Evolutionary conservation across 495 filamentous ascomycete species (phyloP).

Genomic region (Pyronema omphalodes): DNA sequence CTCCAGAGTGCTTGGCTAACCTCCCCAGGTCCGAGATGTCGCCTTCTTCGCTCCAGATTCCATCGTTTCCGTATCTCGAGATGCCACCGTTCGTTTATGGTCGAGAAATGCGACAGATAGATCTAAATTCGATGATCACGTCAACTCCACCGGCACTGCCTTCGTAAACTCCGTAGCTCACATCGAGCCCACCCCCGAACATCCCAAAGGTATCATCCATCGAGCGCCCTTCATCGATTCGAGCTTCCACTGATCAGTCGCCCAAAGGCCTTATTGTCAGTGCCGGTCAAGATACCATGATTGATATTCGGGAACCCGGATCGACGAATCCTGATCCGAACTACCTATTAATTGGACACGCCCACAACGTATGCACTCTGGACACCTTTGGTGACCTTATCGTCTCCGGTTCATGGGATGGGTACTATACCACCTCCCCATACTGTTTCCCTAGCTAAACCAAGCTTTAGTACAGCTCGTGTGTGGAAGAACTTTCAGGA

Average conservation of each 20-base stretch:
- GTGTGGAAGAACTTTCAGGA: constrained; percentile 45
- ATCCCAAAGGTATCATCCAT: constrained; percentile 35
- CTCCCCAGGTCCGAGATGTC: constrained; percentile 64
- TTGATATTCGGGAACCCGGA: constrained; percentile 63
- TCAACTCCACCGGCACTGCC: constrained; percentile 53
- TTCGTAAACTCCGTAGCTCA: constrained; percentile 79
- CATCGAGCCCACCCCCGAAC: constrained; percentile 45
- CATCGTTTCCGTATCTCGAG: constrained; percentile 71
- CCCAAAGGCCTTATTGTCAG: constrained; percentile 55
- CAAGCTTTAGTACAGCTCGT: constrained; percentile 19
- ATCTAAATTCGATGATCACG: constrained; percentile 55
- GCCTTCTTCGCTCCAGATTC: constrained; percentile 54
- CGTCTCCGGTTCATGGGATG: constrained; percentile 92
- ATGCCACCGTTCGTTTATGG: constrained; percentile 82
- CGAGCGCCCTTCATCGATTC: not conserved
- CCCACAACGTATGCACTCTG: constrained; percentile 68
- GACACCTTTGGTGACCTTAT: constrained; percentile 57
- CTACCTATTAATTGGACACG: constrained; percentile 69
- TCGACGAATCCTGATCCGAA: constrained; percentile 49
- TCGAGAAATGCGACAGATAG: constrained; percentile 37
- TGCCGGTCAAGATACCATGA: constrained; percentile 75
- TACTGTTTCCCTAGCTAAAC: constrained; percentile 24
- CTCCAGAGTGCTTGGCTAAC: not conserved
- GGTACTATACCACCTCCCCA: constrained; percentile 32
- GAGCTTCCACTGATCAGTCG: not conserved